These are phyloP conservation scores for Amoeboaphelidium protococcarum DNA, from an alignment of 371 early-diverging fungal species.

Conservation along the genomic window DNA sequence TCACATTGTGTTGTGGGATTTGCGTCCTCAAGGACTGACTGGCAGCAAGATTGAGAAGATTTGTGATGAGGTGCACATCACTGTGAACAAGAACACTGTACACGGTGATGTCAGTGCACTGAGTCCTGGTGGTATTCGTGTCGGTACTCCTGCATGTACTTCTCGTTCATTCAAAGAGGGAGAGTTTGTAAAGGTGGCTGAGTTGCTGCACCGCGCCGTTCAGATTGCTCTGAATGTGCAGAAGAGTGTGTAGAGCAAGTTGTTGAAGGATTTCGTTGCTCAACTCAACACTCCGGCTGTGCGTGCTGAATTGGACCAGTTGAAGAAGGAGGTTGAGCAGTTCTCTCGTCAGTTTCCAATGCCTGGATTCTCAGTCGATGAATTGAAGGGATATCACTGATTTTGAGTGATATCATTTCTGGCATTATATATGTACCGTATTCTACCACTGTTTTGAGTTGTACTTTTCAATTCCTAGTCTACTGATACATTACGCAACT, in stretches of 20 bases:
- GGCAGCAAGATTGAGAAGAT: constrained; percentile 85
- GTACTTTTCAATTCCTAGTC: no score
- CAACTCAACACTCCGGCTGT: constrained; percentile 38
- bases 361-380: constrained; percentile 20
- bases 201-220: constrained; percentile 60
- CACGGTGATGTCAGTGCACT: constrained; percentile 86
- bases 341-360: constrained; percentile 40
- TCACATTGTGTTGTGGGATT: constrained; percentile 67
- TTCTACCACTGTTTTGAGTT: no score
- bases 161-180: constrained; percentile 62
- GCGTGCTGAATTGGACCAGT: constrained; percentile 32
- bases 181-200: constrained; percentile 61
- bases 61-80: constrained; percentile 76
- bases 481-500: no score
- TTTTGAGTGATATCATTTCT: no score
- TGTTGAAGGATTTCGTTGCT: constrained; percentile 3
- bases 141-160: constrained; percentile 89
- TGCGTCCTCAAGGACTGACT: constrained; percentile 61
- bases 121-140: constrained; percentile 80
- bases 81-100: constrained; percentile 96
- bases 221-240: no score
- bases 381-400: no score
- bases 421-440: no score
- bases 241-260: no score
- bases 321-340: constrained; percentile 29